These are phyloP conservation scores for Hyphopichia burtonii DNA, from an alignment of 1,139 yeast species.

Conservation along the genomic window DNA sequence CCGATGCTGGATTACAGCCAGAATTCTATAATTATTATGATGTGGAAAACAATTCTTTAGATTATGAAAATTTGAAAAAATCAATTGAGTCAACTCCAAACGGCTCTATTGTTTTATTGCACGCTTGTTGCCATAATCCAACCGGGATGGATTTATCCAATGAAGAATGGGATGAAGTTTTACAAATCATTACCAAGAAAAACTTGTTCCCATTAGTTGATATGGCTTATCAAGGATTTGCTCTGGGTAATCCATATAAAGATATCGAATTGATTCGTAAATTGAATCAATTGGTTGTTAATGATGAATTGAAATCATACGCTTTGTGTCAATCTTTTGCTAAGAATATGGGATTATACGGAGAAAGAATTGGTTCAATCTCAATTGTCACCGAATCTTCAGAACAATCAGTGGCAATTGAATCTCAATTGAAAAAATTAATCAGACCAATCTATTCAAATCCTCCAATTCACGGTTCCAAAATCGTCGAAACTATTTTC, in stretches of 20 bases:
- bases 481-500: slow-evolving; percentile 77
- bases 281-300: slow-evolving; percentile 48
- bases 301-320: slow-evolving; percentile 50
- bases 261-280: slow-evolving; percentile 52
- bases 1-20: slow-evolving; percentile 47
- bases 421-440: slow-evolving; percentile 76
- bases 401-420: slow-evolving; percentile 48
- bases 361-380: slow-evolving; percentile 93
- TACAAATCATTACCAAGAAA: slow-evolving; percentile 52
- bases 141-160: slow-evolving; percentile 92
- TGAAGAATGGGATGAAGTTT: slow-evolving; percentile 80
- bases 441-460: slow-evolving; percentile 88
- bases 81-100: slow-evolving; percentile 41
- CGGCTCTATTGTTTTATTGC: slow-evolving; percentile 72
- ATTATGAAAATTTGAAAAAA: slow-evolving; percentile 49
- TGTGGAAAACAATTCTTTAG: slow-evolving; percentile 50
- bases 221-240: slow-evolving; percentile 97
- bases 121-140: slow-evolving; percentile 98
- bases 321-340: slow-evolving; percentile 90
- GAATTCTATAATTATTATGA: slow-evolving; percentile 54
- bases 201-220: slow-evolving; percentile 85
- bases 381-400: slow-evolving; percentile 56
- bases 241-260: slow-evolving; percentile 65
- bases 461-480: slow-evolving; percentile 93
- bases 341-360: slow-evolving; percentile 95